phyloP scores from a whole-genome alignment of 805 yeast species.

The Komagataella mondaviorum region DNA sequence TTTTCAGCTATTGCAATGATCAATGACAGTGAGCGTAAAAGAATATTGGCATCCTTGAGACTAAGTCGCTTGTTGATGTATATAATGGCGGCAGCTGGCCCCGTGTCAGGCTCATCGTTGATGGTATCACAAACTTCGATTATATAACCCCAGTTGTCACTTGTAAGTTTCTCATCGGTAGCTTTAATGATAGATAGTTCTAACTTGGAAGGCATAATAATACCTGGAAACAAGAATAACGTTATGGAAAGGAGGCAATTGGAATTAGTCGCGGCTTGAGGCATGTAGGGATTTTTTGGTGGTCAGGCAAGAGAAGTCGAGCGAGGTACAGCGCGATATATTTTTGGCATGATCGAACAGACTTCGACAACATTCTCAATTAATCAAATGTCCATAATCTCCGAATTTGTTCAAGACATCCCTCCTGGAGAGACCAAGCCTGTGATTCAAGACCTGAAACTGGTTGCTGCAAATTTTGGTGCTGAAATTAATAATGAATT shows the following conservation, averaged over 20 bases:
- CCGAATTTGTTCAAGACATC: constrained; percentile 25
- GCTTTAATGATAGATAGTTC: constrained; percentile 26
- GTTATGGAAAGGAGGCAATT: neutral
- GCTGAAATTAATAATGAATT: constrained; percentile 7
- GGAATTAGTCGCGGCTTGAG: neutral
- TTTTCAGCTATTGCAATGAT: constrained; percentile 58
- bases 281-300: too few relatives aligned
- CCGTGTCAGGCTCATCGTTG: constrained; percentile 44
- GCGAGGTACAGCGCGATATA: neutral
- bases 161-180: constrained; percentile 46
- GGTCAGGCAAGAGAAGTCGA: neutral
- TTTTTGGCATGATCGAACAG: neutral
- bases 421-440: constrained; percentile 40
- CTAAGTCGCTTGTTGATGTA: constrained; percentile 33
- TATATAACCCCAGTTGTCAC: constrained; percentile 57
- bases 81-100: constrained; percentile 30
- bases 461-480: neutral
- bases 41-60: constrained; percentile 49
- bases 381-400: neutral
- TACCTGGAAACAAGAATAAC: neutral
- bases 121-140: constrained; percentile 58
- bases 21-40: constrained; percentile 41
- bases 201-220: neutral
- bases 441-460: constrained; percentile 13
- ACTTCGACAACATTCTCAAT: neutral